phyloP scores from a whole-genome alignment of 1,284 basidiomycete genomes.

The Phellopilus nigrolimitatus region DNA sequence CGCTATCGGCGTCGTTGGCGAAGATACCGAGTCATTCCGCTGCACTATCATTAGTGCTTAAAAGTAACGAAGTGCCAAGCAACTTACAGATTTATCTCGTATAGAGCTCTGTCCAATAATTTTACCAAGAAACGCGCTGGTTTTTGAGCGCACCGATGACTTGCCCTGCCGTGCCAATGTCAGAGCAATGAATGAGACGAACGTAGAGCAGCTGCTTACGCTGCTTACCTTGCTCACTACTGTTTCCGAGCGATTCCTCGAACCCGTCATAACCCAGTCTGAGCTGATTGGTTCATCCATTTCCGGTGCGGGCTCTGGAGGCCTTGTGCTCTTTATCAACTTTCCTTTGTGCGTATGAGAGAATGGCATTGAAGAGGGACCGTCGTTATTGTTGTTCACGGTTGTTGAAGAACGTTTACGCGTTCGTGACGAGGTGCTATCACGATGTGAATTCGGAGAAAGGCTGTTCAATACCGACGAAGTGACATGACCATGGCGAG shows the following conservation, averaged over 20 bases:
- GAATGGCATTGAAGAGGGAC: conserved; percentile 12
- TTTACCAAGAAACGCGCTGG: conserved; percentile 71
- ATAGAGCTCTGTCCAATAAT: conserved; percentile 61
- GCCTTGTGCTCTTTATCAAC: conserved; percentile 11
- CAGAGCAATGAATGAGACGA: not conserved
- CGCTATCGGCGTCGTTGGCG: conserved; percentile 17
- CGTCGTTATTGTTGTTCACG: conserved; percentile 15
- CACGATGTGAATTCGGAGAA: conserved; percentile 12
- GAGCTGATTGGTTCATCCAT: conserved; percentile 30
- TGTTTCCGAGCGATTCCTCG: conserved; percentile 29
- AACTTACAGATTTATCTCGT: conserved; percentile 65
- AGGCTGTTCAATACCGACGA: conserved; percentile 5
- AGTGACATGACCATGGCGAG: not conserved
- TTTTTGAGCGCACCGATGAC: conserved; percentile 67
- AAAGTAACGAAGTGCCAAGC: conserved; percentile 12
- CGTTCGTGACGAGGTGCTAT: conserved; percentile 17
- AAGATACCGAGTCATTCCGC: conserved; percentile 23
- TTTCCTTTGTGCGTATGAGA: conserved; percentile 18
- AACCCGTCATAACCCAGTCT: conserved; percentile 50
- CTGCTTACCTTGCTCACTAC: conserved; percentile 41
- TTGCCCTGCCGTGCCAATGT: conserved; percentile 31
- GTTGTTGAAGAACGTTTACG: conserved; percentile 36
- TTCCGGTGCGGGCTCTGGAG: not conserved
- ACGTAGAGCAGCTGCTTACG: conserved; percentile 11
- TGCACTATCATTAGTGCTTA: not conserved